Evolutionary conservation across 1,284 basidiomycete species (phyloP).

Genomic region (Sporisorium scitamineum): DNA sequence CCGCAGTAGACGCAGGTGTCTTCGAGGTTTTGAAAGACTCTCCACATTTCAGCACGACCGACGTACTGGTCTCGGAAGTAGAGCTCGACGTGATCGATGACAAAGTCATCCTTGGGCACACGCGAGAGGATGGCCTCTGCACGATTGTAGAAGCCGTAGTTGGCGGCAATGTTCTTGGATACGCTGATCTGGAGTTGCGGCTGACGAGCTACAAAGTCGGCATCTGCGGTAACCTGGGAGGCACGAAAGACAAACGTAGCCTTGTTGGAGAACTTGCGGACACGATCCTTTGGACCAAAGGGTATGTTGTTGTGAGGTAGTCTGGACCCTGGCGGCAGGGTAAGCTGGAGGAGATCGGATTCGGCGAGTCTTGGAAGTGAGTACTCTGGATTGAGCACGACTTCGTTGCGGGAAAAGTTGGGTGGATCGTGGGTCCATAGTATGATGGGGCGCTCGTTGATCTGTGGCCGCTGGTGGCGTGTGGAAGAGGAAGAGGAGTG

Average conservation of each 20-base stretch:
- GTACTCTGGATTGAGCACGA: constrained; percentile 65
- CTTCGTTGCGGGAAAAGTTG: constrained; percentile 63
- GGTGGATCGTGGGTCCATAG: constrained; percentile 68
- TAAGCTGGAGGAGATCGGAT: constrained; percentile 60
- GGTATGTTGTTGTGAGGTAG: constrained; percentile 29
- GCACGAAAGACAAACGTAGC: constrained; percentile 60
- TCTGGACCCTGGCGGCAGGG: constrained; percentile 27
- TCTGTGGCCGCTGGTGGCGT: constrained; percentile 38
- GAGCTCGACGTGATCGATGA: constrained; percentile 68
- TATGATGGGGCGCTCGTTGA: constrained; percentile 49
- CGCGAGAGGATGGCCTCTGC: constrained; percentile 56
- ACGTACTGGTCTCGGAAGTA: constrained; percentile 68
- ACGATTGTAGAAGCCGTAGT: constrained; percentile 62
- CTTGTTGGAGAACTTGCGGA: constrained; percentile 27
- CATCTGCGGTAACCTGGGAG: constrained; percentile 52
- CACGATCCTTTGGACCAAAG: constrained; percentile 39
- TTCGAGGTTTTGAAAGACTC: constrained; percentile 59
- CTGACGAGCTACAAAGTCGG: constrained; percentile 54
- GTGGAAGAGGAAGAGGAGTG: constrained; percentile 45
- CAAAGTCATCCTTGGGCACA: constrained; percentile 50
- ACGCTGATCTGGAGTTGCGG: constrained; percentile 64
- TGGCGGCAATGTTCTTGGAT: constrained; percentile 54
- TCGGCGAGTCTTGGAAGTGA: constrained; percentile 58
- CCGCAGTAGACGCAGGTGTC: constrained; percentile 69
- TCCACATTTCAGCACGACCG: constrained; percentile 69